Evolutionary conservation across 805 yeast genomes (phyloP).

Genomic region (Citeromyces matritensis): DNA sequence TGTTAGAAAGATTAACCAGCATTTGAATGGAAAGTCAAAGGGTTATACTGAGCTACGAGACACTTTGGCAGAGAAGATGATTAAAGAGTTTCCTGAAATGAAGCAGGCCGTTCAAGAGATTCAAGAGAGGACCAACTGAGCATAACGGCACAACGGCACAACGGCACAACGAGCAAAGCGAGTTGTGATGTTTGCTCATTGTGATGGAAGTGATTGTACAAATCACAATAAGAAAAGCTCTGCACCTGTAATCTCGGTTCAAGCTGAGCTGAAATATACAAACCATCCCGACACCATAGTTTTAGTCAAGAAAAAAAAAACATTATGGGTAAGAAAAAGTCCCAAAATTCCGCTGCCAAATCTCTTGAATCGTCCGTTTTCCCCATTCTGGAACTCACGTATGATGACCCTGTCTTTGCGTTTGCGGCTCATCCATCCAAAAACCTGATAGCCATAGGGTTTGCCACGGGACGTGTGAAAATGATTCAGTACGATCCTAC

Average conservation of each 20-base stretch:
- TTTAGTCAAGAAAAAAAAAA: too few relatives aligned
- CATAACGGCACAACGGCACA: too few relatives aligned
- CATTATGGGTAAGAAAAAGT: background rate
- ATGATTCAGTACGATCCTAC: conserved; percentile 44
- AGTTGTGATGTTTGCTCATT: too few relatives aligned
- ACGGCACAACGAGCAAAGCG: too few relatives aligned
- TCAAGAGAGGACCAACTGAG: conserved; percentile 31
- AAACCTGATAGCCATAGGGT: conserved; percentile 51
- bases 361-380: background rate
- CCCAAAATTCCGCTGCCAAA: background rate
- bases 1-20: conserved; percentile 80
- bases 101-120: conserved; percentile 41
- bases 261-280: too few relatives aligned
- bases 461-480: conserved; percentile 69
- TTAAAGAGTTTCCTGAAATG: conserved; percentile 69
- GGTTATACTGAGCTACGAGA: conserved; percentile 44
- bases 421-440: conserved; percentile 65
- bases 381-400: conserved; percentile 22
- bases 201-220: too few relatives aligned
- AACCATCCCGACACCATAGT: too few relatives aligned
- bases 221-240: too few relatives aligned
- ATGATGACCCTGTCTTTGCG: conserved; percentile 55
- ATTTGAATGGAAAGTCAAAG: conserved; percentile 67
- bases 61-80: conserved; percentile 52
- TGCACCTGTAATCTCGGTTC: too few relatives aligned